A percentile compares a stretch with the other conserved stretches of the same genome.
These are phyloP conservation scores for Lasiosphaeria ovina DNA, from an alignment of 495 filamentous ascomycete species.

Conservation along the genomic window DNA sequence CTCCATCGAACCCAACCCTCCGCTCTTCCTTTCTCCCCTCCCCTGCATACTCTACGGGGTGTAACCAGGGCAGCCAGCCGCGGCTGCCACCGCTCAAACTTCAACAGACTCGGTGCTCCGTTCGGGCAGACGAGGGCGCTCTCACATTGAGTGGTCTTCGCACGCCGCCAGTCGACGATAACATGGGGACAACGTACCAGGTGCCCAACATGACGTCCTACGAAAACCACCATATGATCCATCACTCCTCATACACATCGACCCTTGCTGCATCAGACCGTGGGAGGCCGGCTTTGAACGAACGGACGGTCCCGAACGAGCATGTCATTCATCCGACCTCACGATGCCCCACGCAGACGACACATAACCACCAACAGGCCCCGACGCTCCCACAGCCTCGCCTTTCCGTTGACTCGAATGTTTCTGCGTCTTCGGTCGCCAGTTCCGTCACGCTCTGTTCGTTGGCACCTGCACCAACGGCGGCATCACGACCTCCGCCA, in stretches of 20 bases:
- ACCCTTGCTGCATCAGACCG: constrained; percentile 24
- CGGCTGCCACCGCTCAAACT: not conserved
- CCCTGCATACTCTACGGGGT: not conserved
- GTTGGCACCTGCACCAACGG: not conserved
- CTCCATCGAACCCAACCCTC: constrained; percentile 7
- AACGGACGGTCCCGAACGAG: constrained; percentile 26
- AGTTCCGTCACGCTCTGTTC: not conserved
- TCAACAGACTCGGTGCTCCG: not conserved
- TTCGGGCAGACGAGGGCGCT: constrained; percentile 3
- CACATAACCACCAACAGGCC: constrained; percentile 4
- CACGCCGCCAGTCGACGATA: constrained; percentile 49
- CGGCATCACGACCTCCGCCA: not conserved
- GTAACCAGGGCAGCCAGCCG: not conserved
- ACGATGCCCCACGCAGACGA: constrained; percentile 16
- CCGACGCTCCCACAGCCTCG: constrained; percentile 12
- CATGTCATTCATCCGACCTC: constrained; percentile 23
- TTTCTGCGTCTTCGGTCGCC: constrained; percentile 1
- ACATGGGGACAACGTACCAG: constrained; percentile 49
- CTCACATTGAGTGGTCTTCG: constrained; percentile 37
- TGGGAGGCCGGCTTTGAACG: constrained; percentile 26
- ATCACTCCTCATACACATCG: constrained; percentile 33
- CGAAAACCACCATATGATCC: constrained; percentile 38
- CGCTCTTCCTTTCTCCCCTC: constrained; percentile 4
- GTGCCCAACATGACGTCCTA: constrained; percentile 39
- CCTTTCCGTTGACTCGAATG: constrained; percentile 6